Evolutionary conservation across 2,329 filamentous ascomycete species (phyloP).

Genomic region (Colletotrichum sp.): DNA sequence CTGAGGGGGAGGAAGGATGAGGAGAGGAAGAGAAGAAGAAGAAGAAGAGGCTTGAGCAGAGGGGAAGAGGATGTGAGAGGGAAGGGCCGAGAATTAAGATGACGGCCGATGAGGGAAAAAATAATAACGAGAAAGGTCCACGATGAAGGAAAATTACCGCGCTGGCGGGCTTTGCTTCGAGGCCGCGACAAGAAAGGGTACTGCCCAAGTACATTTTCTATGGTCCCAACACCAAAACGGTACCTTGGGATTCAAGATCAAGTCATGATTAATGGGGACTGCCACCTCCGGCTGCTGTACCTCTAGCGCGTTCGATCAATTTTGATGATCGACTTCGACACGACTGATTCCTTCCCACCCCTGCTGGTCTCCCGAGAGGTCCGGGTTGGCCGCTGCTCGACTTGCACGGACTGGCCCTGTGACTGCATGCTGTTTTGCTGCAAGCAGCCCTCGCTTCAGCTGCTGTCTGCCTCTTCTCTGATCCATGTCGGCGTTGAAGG

Average conservation of each 20-base stretch:
- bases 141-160: conserved; percentile 12
- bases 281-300: neutral
- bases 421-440: neutral
- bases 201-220: neutral
- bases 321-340: neutral
- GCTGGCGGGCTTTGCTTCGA: neutral
- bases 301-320: neutral
- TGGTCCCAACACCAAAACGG: neutral
- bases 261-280: neutral
- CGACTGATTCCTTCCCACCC: neutral
- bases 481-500: neutral
- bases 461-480: neutral
- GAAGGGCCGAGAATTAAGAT: neutral
- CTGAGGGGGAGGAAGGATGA: neutral
- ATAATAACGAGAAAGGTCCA: conserved; percentile 8
- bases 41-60: neutral
- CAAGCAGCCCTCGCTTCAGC: neutral
- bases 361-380: conserved; percentile 13
- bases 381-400: conserved; percentile 10
- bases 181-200: neutral
- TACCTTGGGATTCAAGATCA: neutral
- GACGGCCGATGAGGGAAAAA: conserved; percentile 5
- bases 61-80: conserved; percentile 2
- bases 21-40: neutral
- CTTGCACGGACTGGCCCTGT: conserved; percentile 6